Evolutionary conservation across 495 filamentous ascomycete species (phyloP).

Genomic region (Hypoxylon crocopeplum): DNA sequence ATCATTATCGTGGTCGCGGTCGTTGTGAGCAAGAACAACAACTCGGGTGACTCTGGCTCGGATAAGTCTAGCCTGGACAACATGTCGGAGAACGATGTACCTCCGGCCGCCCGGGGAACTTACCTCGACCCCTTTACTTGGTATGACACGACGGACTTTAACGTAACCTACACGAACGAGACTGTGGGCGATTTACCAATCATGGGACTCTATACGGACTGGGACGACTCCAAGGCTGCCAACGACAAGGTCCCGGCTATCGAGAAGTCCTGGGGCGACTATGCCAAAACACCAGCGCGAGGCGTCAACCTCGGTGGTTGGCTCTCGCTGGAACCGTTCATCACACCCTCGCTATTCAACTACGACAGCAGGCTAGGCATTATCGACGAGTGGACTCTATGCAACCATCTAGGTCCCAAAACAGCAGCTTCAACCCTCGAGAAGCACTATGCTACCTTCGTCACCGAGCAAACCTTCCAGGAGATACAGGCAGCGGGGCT

Average conservation of each 20-base stretch:
- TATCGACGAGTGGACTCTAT: slow-evolving; percentile 89
- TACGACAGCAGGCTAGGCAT: slow-evolving; percentile 69
- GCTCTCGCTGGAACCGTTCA: slow-evolving; percentile 94
- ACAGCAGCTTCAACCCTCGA: slow-evolving; percentile 72
- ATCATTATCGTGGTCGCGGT: slow-evolving; percentile 80
- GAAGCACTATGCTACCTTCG: slow-evolving; percentile 87
- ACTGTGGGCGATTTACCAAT: slow-evolving; percentile 84
- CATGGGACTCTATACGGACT: slow-evolving; percentile 87
- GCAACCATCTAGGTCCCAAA: slow-evolving; percentile 67
- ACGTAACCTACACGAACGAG: slow-evolving; percentile 87
- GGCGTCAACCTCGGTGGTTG: slow-evolving; percentile 96
- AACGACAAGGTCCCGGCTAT: slow-evolving; percentile 83
- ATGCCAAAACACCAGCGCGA: slow-evolving; percentile 77
- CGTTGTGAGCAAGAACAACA: slow-evolving; percentile 71
- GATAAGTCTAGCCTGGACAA: slow-evolving; percentile 63
- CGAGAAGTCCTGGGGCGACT: slow-evolving; percentile 74
- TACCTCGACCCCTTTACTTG: slow-evolving; percentile 91
- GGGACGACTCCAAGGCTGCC: slow-evolving; percentile 81
- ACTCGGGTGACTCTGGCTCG: slow-evolving; percentile 39
- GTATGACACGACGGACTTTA: slow-evolving; percentile 91
- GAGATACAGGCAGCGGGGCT: slow-evolving; percentile 88
- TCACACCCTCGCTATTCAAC: slow-evolving; percentile 88
- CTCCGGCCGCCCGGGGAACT: slow-evolving; percentile 71
- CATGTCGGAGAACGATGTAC: slow-evolving; percentile 68
- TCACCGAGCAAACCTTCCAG: slow-evolving; percentile 80